A percentile compares a stretch with the other conserved stretches of the same genome.
Conservation (phyloP, 2,329 filamentous ascomycete species). For the Venturia pyrina region DNA sequence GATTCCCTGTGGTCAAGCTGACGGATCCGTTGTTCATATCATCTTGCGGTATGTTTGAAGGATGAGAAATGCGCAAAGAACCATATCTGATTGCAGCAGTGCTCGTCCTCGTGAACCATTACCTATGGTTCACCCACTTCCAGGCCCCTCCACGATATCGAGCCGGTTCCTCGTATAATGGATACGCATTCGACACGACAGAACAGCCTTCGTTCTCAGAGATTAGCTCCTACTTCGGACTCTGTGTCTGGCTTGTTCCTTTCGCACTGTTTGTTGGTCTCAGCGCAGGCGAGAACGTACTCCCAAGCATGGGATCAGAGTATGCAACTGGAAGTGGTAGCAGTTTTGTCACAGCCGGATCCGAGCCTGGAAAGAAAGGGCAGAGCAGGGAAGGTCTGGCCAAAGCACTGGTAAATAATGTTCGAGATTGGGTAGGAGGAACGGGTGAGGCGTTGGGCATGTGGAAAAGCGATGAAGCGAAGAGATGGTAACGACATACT, state of each 20-base stretch:
- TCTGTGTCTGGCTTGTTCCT: conserved; percentile 94
- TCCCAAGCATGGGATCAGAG: conserved; percentile 83
- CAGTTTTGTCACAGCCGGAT: conserved; percentile 36
- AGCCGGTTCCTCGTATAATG: conserved; percentile 37
- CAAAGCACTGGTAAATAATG: conserved; percentile 48
- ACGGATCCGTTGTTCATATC: conserved; percentile 76
- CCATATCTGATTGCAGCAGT: conserved; percentile 33
- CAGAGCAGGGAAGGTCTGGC: conserved; percentile 41
- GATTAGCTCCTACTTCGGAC: conserved; percentile 89
- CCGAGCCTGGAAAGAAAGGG: conserved; percentile 21
- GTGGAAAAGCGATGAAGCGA: conserved; percentile 8
- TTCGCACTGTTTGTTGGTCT: conserved; percentile 92
- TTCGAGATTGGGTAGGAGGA: conserved; percentile 53
- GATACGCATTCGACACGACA: conserved; percentile 51
- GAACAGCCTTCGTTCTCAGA: conserved; percentile 78
- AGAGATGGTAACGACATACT: background rate
- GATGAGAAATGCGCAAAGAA: background rate
- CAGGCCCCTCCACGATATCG: conserved; percentile 40
- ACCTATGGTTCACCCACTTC: conserved; percentile 93
- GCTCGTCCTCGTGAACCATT: conserved; percentile 83
- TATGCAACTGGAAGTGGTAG: conserved; percentile 51
- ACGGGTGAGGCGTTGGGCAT: conserved; percentile 53
- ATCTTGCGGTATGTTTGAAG: conserved; percentile 61
- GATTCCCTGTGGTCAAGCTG: conserved; percentile 70
- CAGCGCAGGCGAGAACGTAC: conserved; percentile 86